phyloP scores from a whole-genome alignment of 2,329 filamentous ascomycete genomes.

The Ceratocystis smalleyi region DNA sequence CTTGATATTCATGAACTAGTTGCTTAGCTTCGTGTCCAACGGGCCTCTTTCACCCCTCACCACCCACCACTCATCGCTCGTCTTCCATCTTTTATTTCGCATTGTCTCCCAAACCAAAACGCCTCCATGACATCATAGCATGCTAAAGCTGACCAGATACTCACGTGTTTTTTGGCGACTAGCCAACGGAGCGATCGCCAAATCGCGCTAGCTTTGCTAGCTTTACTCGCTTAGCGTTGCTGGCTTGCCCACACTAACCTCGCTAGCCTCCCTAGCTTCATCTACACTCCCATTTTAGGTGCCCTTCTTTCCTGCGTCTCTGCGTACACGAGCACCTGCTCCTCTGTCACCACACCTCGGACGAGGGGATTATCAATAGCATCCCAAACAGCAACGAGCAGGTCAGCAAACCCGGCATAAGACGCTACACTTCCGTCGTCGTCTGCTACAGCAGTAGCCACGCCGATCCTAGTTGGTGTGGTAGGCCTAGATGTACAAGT shows the following conservation, averaged over 20 bases:
- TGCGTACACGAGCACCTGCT: slow-evolving; percentile 5
- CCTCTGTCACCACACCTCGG: slow-evolving; percentile 11
- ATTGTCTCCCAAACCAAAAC: too few relatives aligned
- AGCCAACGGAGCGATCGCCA: too few relatives aligned
- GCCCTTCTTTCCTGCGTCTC: slow-evolving; percentile 1
- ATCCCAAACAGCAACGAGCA: slow-evolving; percentile 8
- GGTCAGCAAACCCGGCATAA: not conserved
- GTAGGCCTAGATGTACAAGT: not conserved
- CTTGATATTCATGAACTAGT: too few relatives aligned
- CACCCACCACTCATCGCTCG: too few relatives aligned
- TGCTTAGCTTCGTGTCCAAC: too few relatives aligned
- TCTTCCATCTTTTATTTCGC: too few relatives aligned
- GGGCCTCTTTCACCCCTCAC: too few relatives aligned
- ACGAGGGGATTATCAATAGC: slow-evolving; percentile 14
- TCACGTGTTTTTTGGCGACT: too few relatives aligned
- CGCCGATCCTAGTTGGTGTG: not conserved
- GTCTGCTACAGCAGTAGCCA: not conserved
- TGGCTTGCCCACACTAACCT: not conserved
- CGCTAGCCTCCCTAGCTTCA: not conserved
- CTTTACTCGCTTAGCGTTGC: too few relatives aligned
- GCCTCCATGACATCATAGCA: too few relatives aligned
- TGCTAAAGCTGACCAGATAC: too few relatives aligned
- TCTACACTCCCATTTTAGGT: slow-evolving; percentile 1
- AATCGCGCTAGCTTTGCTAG: too few relatives aligned
- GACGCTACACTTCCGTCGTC: not conserved